Percentiles rank a stretch among this genome's conserved stretches.
These are phyloP conservation scores for Aspergillus versicolor DNA, from an alignment of 2,329 filamentous ascomycete genomes.

Conservation along the genomic window DNA sequence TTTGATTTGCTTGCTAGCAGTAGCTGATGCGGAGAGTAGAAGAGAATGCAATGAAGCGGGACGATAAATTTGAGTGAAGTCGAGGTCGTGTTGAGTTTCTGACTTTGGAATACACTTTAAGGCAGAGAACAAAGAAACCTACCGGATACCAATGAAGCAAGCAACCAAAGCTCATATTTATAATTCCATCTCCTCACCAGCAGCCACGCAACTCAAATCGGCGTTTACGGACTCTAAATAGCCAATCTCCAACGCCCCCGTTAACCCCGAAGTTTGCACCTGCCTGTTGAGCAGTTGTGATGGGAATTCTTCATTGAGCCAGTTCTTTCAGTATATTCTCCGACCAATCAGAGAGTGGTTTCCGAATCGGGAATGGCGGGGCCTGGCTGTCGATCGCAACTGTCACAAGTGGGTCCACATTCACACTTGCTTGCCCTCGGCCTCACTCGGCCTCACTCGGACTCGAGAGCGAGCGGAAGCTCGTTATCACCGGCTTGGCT, in stretches of 20 bases:
- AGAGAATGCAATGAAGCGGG: too few relatives aligned
- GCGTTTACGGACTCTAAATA: background rate
- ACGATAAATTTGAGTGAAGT: too few relatives aligned
- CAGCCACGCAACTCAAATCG: background rate
- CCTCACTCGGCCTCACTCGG: too few relatives aligned
- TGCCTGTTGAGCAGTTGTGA: background rate
- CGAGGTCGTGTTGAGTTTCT: background rate
- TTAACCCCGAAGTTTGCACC: background rate
- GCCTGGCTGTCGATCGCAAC: background rate
- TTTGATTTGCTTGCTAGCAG: background rate
- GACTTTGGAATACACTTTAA: background rate
- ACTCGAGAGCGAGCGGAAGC: background rate
- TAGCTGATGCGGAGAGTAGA: too few relatives aligned
- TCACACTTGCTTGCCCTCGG: background rate
- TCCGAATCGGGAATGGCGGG: background rate
- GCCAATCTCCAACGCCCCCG: background rate
- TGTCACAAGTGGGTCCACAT: background rate
- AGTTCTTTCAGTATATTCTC: background rate
- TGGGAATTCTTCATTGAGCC: background rate
- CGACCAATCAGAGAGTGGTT: constrained; percentile 5
- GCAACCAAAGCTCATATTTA: background rate
- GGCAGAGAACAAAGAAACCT: background rate
- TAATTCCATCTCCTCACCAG: background rate
- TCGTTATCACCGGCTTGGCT: background rate
- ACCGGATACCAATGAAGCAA: background rate